Evolutionary conservation across 805 yeast species (phyloP).

Genomic region (Wickerhamomyces chambardii): DNA sequence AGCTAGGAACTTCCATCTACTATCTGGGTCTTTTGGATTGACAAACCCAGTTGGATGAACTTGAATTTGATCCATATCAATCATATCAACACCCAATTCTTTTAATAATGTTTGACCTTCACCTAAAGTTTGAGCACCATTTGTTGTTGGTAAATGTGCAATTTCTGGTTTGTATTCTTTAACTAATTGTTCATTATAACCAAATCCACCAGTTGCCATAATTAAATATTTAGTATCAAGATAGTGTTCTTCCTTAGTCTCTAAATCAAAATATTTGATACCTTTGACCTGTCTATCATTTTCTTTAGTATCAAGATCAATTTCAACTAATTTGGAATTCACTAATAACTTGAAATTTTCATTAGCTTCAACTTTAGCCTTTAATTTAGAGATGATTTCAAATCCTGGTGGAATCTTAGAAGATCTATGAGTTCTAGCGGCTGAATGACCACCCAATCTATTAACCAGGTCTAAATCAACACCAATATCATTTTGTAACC

Average conservation of each 20-base stretch:
- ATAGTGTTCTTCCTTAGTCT: conserved; percentile 13
- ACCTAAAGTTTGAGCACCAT: conserved; percentile 47
- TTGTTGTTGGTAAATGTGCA: conserved; percentile 40
- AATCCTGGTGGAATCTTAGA: conserved; percentile 51
- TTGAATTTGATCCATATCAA: conserved; percentile 52
- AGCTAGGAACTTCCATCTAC: conserved; percentile 44
- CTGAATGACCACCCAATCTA: conserved; percentile 79
- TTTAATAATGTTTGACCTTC: conserved; percentile 47
- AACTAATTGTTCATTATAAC: conserved; percentile 28
- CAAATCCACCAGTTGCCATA: conserved; percentile 54
- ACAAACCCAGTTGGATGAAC: conserved; percentile 58
- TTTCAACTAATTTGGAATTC: conserved; percentile 27
- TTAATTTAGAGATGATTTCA: conserved; percentile 40
- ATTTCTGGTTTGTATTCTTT: conserved; percentile 37
- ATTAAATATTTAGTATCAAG: conserved; percentile 27
- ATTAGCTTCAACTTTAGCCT: conserved; percentile 27
- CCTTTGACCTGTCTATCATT: conserved; percentile 29
- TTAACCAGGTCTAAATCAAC: conserved; percentile 60
- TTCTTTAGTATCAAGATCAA: conserved; percentile 18
- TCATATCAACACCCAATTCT: conserved; percentile 35
- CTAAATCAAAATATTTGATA: conserved; percentile 27
- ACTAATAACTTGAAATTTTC: conserved; percentile 24
- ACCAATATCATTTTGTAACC: conserved; percentile 59
- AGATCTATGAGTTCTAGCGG: conserved; percentile 77
- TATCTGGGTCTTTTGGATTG: conserved; percentile 28